These are phyloP conservation scores for Spergularia marina DNA, from an alignment of 148 eudicot species.

Conservation along the genomic window DNA sequence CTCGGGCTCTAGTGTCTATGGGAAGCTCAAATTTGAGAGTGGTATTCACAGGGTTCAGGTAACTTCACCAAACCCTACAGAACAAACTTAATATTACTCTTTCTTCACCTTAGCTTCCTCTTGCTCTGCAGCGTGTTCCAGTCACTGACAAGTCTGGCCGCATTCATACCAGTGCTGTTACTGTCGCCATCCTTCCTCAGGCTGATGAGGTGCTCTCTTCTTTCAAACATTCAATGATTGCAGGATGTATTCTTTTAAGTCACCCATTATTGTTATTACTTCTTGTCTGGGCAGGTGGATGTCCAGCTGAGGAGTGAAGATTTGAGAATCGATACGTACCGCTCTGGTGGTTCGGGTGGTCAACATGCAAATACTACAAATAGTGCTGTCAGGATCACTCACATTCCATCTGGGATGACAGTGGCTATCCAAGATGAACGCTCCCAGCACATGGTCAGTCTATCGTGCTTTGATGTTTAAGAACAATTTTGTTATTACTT, in stretches of 20 bases:
- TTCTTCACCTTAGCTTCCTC: not conserved
- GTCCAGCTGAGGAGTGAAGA: constrained; percentile 78
- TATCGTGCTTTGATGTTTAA: not conserved
- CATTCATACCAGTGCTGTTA: constrained; percentile 91
- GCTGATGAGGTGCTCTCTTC: constrained; percentile 75
- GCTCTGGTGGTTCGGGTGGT: constrained; percentile 98
- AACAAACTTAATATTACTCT: too few relatives aligned
- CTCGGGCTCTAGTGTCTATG: constrained; percentile 74
- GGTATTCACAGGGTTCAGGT: constrained; percentile 98
- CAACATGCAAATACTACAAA: constrained; percentile 95
- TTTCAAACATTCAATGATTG: not conserved
- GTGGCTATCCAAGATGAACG: constrained; percentile 92
- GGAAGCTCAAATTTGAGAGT: constrained; percentile 94
- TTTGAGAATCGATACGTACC: constrained; percentile 80
- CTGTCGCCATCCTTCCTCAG: constrained; percentile 93
- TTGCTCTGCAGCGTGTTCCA: constrained; percentile 79
- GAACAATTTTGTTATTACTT: not conserved
- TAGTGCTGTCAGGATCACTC: constrained; percentile 93
- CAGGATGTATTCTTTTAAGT: not conserved
- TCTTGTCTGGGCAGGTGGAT: constrained; percentile 61
- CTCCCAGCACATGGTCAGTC: constrained; percentile 77
- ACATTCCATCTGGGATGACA: constrained; percentile 72
- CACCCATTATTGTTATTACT: not conserved
- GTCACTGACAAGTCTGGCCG: constrained; percentile 95
- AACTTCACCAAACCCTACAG: too few relatives aligned